Base-by-base conservation (phyloP, 106 monocot genomes). In the Dioscorea alata region DNA sequence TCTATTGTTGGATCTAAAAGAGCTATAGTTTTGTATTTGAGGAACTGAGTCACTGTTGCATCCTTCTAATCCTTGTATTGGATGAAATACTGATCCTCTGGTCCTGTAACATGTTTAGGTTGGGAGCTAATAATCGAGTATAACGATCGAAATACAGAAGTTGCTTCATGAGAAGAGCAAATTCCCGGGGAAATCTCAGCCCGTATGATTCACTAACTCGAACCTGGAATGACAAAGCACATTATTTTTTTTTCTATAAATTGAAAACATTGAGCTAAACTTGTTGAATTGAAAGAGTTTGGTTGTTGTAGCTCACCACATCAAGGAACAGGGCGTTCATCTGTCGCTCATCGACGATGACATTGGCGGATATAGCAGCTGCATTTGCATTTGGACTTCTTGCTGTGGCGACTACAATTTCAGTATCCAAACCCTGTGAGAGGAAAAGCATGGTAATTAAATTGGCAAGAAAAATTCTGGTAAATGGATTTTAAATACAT, bases 301-400 rank as follows among this genome's bases (percentile, higher is more conserved):
- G 28, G 28, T 28, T 28, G 28, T 3, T 0, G 9, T 6, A 42
- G 42, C 42, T 42, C 74, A 96, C 95, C 88, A 96, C 68, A 74
- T 96, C 88, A 72, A 96, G 84, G 72, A 96, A 96, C 59, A 96
- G 51, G 22, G 91, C 91, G 82, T 96, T 96, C 95, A 96, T 96
- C 73, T 91, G 95, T 62, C 83, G 82, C 54, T 96, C 91, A 60
- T 96, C 86, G 18, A 89, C 70, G 16, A 88, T 70, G 17, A 96
- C 91, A 71, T 91, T 91, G 24, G 95, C 91, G 28, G 95, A 88
- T 13, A 96, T 65, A 35, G 91, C 85, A 64, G 94, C 74, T 61
- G 85, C 77, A 76, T 89, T 76, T 61, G 85, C 77, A 76, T 89
- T 76, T 25, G 88, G 69, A 13, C 80, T 78, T 74, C 81, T 76